Conservation (phyloP, 2,329 filamentous ascomycete species). For the Fusarium sublunatum region DNA sequence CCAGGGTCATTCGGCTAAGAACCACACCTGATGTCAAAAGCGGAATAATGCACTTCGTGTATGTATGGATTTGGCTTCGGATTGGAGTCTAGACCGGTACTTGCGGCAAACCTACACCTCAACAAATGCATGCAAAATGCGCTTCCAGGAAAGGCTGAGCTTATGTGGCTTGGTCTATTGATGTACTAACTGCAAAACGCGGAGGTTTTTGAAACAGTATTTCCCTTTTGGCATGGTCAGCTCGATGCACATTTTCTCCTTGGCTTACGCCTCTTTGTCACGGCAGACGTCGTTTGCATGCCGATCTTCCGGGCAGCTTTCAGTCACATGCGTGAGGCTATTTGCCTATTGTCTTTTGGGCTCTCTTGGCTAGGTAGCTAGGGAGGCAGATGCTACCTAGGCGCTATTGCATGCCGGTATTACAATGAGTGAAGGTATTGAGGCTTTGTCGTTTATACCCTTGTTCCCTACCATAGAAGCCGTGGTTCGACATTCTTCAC, state of each 20-base stretch:
- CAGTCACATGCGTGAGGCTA: neutral
- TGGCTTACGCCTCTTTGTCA: neutral
- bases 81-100: conserved; percentile 8
- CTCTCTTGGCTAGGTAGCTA: neutral
- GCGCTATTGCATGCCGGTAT: too few relatives aligned
- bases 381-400: too few relatives aligned
- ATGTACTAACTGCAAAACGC: neutral
- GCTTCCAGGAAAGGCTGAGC: conserved; percentile 1
- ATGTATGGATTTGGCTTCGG: neutral
- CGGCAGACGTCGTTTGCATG: neutral
- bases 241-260: neutral
- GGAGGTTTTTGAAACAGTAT: too few relatives aligned
- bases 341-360: neutral
- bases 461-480: too few relatives aligned
- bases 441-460: too few relatives aligned
- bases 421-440: too few relatives aligned
- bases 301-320: conserved; percentile 1
- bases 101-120: neutral
- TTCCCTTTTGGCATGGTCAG: neutral
- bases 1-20: neutral
- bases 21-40: neutral
- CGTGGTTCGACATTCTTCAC: too few relatives aligned
- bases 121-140: neutral
- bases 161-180: conserved; percentile 10
- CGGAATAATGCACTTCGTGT: conserved; percentile 5